A percentile compares a stretch with the other conserved stretches of the same genome.
Evolutionary conservation across 441 rosid species (phyloP).

Genomic region (Arabidopsis hybrid): DNA sequence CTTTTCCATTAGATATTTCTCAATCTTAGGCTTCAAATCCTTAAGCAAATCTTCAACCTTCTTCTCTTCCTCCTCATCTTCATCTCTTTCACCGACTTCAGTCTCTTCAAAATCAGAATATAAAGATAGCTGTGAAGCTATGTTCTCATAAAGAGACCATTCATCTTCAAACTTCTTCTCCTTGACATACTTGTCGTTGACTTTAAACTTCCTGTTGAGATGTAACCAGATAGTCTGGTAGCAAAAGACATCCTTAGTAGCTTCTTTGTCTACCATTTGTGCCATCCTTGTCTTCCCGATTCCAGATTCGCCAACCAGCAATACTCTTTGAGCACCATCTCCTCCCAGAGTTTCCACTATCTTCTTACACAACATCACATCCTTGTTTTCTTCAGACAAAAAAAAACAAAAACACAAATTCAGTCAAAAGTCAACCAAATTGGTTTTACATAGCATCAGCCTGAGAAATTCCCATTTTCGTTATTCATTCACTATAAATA

Average conservation of each 20-base stretch:
- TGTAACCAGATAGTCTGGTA: constrained; percentile 50
- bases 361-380: background rate
- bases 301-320: constrained; percentile 52
- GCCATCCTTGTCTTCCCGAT: constrained; percentile 69
- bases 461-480: too few species aligned
- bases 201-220: constrained; percentile 39
- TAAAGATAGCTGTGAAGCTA: constrained; percentile 54
- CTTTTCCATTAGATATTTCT: too few species aligned
- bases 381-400: background rate
- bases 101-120: constrained; percentile 46
- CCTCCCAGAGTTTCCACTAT: background rate
- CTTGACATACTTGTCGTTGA: too few species aligned
- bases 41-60: background rate
- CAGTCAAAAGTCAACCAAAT: too few species aligned
- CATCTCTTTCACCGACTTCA: constrained; percentile 47
- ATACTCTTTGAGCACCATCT: constrained; percentile 15
- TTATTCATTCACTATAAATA: too few species aligned
- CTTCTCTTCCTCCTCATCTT: constrained; percentile 39
- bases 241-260: background rate
- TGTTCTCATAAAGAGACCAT: constrained; percentile 41
- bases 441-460: too few species aligned
- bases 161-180: constrained; percentile 24
- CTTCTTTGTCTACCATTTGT: constrained; percentile 31
- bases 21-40: constrained; percentile 14
- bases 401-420: too few species aligned